A percentile compares a stretch with the other conserved stretches of the same genome.
These are phyloP conservation scores for Solanum sitiens DNA, from an alignment of 257 asterid genomes.

Conservation along the genomic window DNA sequence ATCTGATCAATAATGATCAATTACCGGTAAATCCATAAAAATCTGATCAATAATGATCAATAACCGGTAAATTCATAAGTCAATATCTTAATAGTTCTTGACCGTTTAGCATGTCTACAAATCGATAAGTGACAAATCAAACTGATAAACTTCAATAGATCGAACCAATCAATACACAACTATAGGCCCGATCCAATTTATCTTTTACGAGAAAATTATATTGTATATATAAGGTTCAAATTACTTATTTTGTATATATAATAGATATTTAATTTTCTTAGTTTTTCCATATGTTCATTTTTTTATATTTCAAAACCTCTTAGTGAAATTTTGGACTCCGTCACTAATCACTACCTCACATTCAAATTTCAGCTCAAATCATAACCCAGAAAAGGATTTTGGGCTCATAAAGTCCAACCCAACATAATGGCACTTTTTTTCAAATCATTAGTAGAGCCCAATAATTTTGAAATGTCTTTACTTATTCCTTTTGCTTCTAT, in stretches of 20 bases:
- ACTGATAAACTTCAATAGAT: not conserved
- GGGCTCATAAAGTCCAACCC: not conserved
- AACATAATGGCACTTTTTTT: not conserved
- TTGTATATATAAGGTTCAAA: not conserved
- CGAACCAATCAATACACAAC: not conserved
- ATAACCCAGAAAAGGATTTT: not conserved
- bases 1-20: not conserved
- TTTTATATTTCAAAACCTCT: no score
- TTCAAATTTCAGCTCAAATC: not conserved
- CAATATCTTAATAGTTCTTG: no score
- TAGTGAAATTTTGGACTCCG: not conserved
- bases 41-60: not conserved
- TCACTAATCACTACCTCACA: not conserved
- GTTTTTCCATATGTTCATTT: not conserved
- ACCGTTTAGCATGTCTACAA: not conserved
- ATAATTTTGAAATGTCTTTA: not conserved
- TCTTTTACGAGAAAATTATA: not conserved
- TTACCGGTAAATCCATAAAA: not conserved
- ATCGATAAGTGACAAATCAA: no score
- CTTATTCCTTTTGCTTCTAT: not conserved
- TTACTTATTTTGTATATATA: not conserved
- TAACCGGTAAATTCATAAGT: not conserved
- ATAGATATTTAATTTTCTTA: not conserved
- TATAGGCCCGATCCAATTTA: not conserved
- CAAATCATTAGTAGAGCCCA: not conserved